Conservation (phyloP, 768 basidiomycete genomes). For the Glaciozyma martinii region DNA sequence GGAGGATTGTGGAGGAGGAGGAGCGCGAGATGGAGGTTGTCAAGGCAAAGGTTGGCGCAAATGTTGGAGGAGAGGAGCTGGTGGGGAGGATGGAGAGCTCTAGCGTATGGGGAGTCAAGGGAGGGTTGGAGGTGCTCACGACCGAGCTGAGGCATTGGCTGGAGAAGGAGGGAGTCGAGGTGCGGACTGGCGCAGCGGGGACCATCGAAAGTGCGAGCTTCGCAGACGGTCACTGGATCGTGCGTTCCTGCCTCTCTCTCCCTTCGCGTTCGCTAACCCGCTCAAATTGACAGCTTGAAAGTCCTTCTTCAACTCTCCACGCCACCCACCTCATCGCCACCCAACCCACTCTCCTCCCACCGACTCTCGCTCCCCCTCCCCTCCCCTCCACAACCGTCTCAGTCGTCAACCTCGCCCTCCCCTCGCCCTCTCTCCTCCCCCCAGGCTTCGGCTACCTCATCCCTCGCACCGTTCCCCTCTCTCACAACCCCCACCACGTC, state of each 20-base stretch:
- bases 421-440: slow-evolving; percentile 47
- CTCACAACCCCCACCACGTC: slow-evolving; percentile 45
- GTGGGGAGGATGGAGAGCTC: slow-evolving; percentile 39
- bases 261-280: not conserved
- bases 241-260: not conserved
- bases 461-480: slow-evolving; percentile 48
- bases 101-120: slow-evolving; percentile 70
- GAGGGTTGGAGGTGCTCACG: slow-evolving; percentile 64
- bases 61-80: slow-evolving; percentile 12
- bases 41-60: slow-evolving; percentile 2
- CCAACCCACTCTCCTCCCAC: slow-evolving; percentile 56
- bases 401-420: slow-evolving; percentile 83
- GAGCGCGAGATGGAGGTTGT: slow-evolving; percentile 26
- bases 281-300: not conserved
- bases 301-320: not conserved
- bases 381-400: slow-evolving; percentile 62
- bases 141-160: slow-evolving; percentile 50
- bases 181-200: slow-evolving; percentile 41
- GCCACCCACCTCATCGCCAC: slow-evolving; percentile 59
- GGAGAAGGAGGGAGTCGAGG: slow-evolving; percentile 50
- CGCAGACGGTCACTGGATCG: slow-evolving; percentile 9
- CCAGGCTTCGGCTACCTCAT: slow-evolving; percentile 90
- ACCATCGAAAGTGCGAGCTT: slow-evolving; percentile 13
- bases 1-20: slow-evolving; percentile 11
- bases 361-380: slow-evolving; percentile 44